A percentile compares a stretch with the other conserved stretches of the same genome.
These are phyloP conservation scores for Cladophialophora immunda DNA, from an alignment of 2,329 filamentous ascomycete genomes.

Conservation along the genomic window DNA sequence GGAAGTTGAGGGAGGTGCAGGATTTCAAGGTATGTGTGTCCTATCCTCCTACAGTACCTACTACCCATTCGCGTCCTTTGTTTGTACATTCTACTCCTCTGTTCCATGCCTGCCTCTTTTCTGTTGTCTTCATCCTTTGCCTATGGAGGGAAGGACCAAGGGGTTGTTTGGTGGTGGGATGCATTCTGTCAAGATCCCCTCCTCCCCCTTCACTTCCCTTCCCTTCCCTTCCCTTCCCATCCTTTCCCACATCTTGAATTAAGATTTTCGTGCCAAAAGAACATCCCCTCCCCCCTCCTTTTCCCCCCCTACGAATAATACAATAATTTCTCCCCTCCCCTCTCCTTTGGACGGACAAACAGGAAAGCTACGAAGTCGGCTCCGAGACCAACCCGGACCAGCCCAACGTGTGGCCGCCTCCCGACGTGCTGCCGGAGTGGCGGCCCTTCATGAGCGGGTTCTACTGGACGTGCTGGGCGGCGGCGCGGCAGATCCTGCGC, in stretches of 20 bases:
- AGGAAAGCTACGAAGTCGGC: constrained; percentile 64
- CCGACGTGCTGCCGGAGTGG: constrained; percentile 56
- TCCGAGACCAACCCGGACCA: constrained; percentile 56
- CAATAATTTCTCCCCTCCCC: no score
- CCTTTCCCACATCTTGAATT: no score
- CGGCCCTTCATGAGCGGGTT: constrained; percentile 59
- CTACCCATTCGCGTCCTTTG: no score
- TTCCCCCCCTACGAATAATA: background rate
- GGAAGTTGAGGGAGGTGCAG: constrained; percentile 55
- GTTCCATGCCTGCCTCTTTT: no score
- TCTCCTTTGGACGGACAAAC: background rate
- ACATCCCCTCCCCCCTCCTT: background rate
- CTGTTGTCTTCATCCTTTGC: no score
- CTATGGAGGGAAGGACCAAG: no score
- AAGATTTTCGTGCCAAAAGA: background rate
- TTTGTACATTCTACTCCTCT: no score
- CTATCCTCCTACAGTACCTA: no score
- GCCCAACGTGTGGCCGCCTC: constrained; percentile 61
- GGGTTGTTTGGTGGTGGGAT: no score
- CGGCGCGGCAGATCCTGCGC: constrained; percentile 60
- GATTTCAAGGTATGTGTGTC: constrained; percentile 59
- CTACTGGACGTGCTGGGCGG: constrained; percentile 59
- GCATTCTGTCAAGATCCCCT: no score
- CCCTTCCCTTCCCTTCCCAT: no score
- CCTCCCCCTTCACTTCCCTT: no score